Evolutionary conservation across 495 filamentous ascomycete species (phyloP).

Genomic region (Penicillium chermesinum): DNA sequence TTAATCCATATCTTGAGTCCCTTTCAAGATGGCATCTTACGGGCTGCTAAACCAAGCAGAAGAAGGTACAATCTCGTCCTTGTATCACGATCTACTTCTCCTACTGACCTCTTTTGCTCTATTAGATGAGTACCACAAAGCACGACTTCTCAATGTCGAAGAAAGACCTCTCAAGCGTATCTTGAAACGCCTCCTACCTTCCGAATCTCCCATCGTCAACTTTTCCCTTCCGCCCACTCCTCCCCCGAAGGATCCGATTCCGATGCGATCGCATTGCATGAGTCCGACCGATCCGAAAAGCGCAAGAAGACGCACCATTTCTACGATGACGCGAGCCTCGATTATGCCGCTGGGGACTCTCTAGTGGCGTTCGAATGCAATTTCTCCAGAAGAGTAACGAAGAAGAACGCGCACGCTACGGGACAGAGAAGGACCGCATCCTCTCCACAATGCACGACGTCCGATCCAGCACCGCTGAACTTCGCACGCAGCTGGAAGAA

Average conservation of each 20-base stretch:
- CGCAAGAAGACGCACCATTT: constrained; percentile 54
- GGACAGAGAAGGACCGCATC: constrained; percentile 72
- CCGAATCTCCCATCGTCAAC: constrained; percentile 53
- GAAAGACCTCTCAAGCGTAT: constrained; percentile 90
- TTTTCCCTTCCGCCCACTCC: constrained; percentile 61
- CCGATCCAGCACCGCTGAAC: constrained; percentile 64
- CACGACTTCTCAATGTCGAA: constrained; percentile 85
- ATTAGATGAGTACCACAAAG: constrained; percentile 79
- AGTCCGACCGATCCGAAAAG: constrained; percentile 42
- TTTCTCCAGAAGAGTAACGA: constrained; percentile 78
- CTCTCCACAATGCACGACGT: constrained; percentile 68
- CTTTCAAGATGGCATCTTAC: constrained; percentile 40
- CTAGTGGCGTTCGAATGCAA: constrained; percentile 83
- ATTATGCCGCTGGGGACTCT: constrained; percentile 84
- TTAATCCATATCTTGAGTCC: neutral
- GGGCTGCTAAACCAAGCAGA: constrained; percentile 45
- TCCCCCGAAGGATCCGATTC: constrained; percentile 58
- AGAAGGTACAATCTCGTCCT: constrained; percentile 39
- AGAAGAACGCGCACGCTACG: constrained; percentile 81
- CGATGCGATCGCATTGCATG: constrained; percentile 30
- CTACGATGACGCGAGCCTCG: constrained; percentile 77
- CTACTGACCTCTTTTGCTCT: constrained; percentile 14
- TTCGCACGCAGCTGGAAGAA: constrained; percentile 67
- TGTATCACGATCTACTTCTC: constrained; percentile 4
- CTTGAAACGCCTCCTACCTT: constrained; percentile 67